Evolutionary conservation across 1,284 basidiomycete species (phyloP).

Genomic region (Malassezia dermatis): DNA sequence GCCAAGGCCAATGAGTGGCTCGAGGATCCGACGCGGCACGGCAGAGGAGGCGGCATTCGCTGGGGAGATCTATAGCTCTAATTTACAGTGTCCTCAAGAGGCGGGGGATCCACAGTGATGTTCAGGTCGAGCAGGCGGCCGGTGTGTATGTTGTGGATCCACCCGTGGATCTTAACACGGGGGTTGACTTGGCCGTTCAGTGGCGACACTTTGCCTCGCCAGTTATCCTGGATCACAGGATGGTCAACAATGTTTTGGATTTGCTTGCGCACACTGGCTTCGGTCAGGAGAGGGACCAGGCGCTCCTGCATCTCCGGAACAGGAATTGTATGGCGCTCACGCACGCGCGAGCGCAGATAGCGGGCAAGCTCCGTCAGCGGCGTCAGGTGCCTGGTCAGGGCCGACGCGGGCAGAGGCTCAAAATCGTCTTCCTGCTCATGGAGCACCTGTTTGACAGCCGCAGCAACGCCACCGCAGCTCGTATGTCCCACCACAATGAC

Average conservation of each 20-base stretch:
- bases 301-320: conserved; percentile 16
- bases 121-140: conserved; percentile 29
- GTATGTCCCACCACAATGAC: conserved; percentile 57
- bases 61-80: conserved; percentile 24
- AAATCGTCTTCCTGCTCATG: conserved; percentile 9
- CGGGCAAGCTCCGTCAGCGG: conserved; percentile 35
- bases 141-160: conserved; percentile 35
- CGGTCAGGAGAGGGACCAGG: conserved; percentile 20
- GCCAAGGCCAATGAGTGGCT: conserved; percentile 58
- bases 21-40: conserved; percentile 33
- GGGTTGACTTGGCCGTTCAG: conserved; percentile 35
- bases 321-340: conserved; percentile 18
- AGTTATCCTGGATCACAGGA: conserved; percentile 60
- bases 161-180: conserved; percentile 19
- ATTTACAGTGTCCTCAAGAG: conserved; percentile 1
- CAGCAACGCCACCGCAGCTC: conserved; percentile 49
- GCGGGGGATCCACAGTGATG: conserved; percentile 8
- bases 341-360: conserved; percentile 20
- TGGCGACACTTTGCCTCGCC: conserved; percentile 57
- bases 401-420: conserved; percentile 18
- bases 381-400: conserved; percentile 35
- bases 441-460: conserved; percentile 35
- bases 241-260: conserved; percentile 63
- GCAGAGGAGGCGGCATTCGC: conserved; percentile 35
- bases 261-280: conserved; percentile 58